Conservation (phyloP, 2,329 filamentous ascomycete genomes). For the Ilyonectria mors-panacis region DNA sequence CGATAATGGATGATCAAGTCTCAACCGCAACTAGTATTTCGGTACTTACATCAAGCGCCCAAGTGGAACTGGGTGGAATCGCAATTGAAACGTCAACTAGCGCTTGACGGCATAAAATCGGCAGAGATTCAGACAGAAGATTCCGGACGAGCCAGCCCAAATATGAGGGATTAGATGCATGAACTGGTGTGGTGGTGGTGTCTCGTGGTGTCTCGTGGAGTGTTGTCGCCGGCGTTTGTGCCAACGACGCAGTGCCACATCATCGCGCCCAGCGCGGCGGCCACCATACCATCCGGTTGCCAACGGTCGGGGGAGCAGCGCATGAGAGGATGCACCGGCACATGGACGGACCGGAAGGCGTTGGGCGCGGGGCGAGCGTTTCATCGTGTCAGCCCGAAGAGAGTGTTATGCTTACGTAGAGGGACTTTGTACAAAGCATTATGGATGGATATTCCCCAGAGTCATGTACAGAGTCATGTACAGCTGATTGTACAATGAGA, state of each 20-base stretch:
- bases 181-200: constrained; percentile 28
- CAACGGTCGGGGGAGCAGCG: constrained; percentile 1
- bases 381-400: constrained; percentile 16
- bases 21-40: background rate
- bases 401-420: background rate
- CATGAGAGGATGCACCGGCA: constrained; percentile 17
- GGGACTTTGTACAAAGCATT: no score
- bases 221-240: constrained; percentile 25
- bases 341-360: constrained; percentile 12
- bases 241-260: constrained; percentile 45
- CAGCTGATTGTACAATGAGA: background rate
- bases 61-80: background rate
- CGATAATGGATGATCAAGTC: background rate
- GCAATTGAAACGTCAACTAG: constrained; percentile 1
- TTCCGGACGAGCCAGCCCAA: background rate
- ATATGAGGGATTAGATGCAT: constrained; percentile 22
- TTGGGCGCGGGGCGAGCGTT: constrained; percentile 9
- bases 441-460: no score
- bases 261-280: constrained; percentile 34
- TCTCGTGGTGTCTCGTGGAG: constrained; percentile 10
- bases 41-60: constrained; percentile 11
- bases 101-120: background rate
- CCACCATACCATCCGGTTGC: constrained; percentile 35
- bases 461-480: background rate
- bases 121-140: background rate